phyloP scores from a whole-genome alignment of 768 basidiomycete species.

The Aureoboletus auriporus region DNA sequence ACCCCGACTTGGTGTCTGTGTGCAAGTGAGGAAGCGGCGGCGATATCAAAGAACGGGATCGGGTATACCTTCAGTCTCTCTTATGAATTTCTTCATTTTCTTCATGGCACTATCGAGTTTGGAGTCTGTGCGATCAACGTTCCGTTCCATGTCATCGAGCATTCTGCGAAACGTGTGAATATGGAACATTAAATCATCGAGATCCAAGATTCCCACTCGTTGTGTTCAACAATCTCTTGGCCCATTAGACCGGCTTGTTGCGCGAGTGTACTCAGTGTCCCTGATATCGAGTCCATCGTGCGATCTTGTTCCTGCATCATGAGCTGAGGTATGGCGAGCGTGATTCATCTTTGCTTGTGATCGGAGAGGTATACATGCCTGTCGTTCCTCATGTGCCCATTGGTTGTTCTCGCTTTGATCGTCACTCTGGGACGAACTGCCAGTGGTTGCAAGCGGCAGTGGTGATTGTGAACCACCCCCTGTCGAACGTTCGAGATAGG shows the following conservation, averaged over 20 bases:
- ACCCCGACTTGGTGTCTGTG: conserved; percentile 81
- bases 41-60: background rate
- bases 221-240: conserved; percentile 86
- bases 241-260: conserved; percentile 96
- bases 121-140: conserved; percentile 64
- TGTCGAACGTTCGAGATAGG: conserved; percentile 13
- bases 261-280: conserved; percentile 78
- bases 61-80: conserved; percentile 71
- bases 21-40: conserved; percentile 6
- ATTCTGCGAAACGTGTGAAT: conserved; percentile 46
- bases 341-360: background rate
- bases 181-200: conserved; percentile 3
- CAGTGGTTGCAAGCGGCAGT: background rate
- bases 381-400: conserved; percentile 86
- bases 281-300: conserved; percentile 82
- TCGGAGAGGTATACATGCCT: conserved; percentile 41
- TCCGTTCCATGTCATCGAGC: conserved; percentile 71
- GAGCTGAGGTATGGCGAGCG: conserved; percentile 44
- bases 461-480: conserved; percentile 18
- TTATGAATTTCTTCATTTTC: conserved; percentile 73
- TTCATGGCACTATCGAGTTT: conserved; percentile 64
- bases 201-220: conserved; percentile 57
- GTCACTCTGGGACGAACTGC: conserved; percentile 12
- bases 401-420: conserved; percentile 64
- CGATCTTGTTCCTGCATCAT: conserved; percentile 87